Base-by-base conservation (phyloP, 2,329 filamentous ascomycete species). In the Alternaria sp. region DNA sequence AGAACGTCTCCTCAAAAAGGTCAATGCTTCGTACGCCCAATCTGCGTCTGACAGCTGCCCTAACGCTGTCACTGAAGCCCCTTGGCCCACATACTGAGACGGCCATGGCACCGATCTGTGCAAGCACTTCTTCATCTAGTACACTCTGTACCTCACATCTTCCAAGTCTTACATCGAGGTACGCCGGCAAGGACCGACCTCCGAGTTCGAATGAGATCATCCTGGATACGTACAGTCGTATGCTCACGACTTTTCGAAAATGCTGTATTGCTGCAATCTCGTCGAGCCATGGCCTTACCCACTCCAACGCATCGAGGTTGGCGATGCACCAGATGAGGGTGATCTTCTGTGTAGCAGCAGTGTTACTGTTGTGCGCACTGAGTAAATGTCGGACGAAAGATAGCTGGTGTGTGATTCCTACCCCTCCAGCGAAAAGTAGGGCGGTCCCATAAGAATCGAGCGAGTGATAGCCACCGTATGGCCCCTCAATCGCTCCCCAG, bases 391-490 rank as follows among this genome's bases (percentile, higher is more conserved):
- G 88, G 6, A 97, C 84, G 75, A 95, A 96, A 10, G 92, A 90
- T 21, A 97, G 85, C 73, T 96, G 92, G 75, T 97, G 93, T 0
- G 93, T 96, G 77, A 98, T 97, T 56, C 94, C 94, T 2, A 93
- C 92, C 41, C 93, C 91, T 51, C 92, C 93, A 3, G 93, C 93
- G 70, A 97, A 92, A 58, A 98, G 88, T 48, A 97, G 84, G 28
- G 88, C 87, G 34, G 94, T 93, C 24, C 94, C 93, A 77, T 97
- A 97, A 4, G 92, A 96, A 77, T 92, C 88, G 62, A 97, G 87
- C 49, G 86, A 88, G 77, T 95, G 89, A 21, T 61, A 40, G 71
- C 91, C 88, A 23, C 88, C 78, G 71, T 97, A 97, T 0, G 93
- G 93, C 0, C 94, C 93, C 79, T 97, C 93, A 61, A 96, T 86